Percentiles rank a stretch among this genome's conserved stretches.
phyloP scores from a whole-genome alignment of 306 rosid genomes.

The Cucurbita argyrosperma region DNA sequence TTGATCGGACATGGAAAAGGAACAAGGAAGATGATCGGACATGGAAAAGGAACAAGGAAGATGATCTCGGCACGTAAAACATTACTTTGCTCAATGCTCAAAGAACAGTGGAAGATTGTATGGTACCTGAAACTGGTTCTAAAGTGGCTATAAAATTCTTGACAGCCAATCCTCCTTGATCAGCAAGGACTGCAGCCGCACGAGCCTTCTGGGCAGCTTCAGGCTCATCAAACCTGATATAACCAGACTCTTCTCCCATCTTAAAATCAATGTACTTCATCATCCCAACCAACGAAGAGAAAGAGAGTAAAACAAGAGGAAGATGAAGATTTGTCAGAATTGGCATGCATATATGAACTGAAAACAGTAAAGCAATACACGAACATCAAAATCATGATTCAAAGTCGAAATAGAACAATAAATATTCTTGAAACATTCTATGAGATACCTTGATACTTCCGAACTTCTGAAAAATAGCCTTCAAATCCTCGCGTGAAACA shows the following conservation, averaged over 20 bases:
- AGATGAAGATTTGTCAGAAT: slow-evolving; percentile 1
- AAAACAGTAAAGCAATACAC: neutral
- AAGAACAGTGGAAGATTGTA: neutral
- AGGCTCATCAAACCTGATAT: slow-evolving; percentile 60
- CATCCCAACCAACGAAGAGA: neutral
- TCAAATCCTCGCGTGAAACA: slow-evolving; percentile 80
- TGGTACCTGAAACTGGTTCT: slow-evolving; percentile 71
- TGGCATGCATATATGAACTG: neutral
- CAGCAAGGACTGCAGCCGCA: slow-evolving; percentile 70
- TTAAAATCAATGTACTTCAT: slow-evolving; percentile 65
- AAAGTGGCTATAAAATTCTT: slow-evolving; percentile 54
- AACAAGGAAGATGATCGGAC: neutral
- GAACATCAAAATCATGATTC: neutral
- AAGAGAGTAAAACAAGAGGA: neutral
- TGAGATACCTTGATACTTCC: slow-evolving; percentile 62
- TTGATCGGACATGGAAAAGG: neutral
- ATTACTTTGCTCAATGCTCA: no score
- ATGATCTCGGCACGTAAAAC: no score
- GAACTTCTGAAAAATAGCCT: slow-evolving; percentile 45
- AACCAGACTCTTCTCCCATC: slow-evolving; percentile 78
- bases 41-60: neutral
- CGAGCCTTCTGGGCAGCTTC: slow-evolving; percentile 87
- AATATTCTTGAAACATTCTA: neutral
- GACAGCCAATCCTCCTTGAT: slow-evolving; percentile 54
- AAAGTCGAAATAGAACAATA: neutral